A percentile compares a stretch with the other conserved stretches of the same genome.
Conservation (phyloP, 495 filamentous ascomycete genomes). For the Hyaloscypha bicolor region DNA sequence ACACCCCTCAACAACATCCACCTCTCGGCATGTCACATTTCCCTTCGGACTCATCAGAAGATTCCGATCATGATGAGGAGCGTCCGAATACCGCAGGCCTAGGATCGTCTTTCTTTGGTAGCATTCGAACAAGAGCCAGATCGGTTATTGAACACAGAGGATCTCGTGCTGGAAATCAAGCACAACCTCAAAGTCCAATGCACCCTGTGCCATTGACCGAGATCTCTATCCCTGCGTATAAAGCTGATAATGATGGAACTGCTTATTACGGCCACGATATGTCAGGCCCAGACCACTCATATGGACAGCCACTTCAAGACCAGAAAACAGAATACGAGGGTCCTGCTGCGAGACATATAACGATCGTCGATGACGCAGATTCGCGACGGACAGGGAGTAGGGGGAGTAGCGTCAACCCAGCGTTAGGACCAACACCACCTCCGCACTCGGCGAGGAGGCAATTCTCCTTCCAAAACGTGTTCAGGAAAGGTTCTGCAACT, state of each 20-base stretch:
- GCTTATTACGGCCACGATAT: conserved; percentile 29
- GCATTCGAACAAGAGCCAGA: conserved; percentile 56
- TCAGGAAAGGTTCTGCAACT: conserved; percentile 43
- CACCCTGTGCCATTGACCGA: conserved; percentile 64
- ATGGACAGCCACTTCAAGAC: conserved; percentile 31
- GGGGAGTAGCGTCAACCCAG: conserved; percentile 30
- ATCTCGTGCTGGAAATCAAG: conserved; percentile 30
- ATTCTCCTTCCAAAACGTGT: conserved; percentile 89
- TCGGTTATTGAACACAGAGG: conserved; percentile 50
- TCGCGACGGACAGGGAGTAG: conserved; percentile 37
- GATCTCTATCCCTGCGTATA: conserved; percentile 57
- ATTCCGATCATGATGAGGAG: conserved; percentile 47
- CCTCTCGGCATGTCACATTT: conserved; percentile 89
- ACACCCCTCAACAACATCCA: conserved; percentile 43
- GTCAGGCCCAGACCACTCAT: conserved; percentile 13
- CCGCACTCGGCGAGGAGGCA: conserved; percentile 67
- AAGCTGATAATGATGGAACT: conserved; percentile 47
- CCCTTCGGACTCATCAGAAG: conserved; percentile 63
- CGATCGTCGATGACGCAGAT: conserved; percentile 35
- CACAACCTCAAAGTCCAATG: conserved; percentile 47
- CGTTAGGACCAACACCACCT: conserved; percentile 46
- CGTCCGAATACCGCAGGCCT: conserved; percentile 46
- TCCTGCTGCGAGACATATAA: conserved; percentile 41
- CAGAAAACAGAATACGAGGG: conserved; percentile 44
- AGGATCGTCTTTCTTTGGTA: conserved; percentile 61